Conservation (phyloP, 2,329 filamentous ascomycete genomes). For the Cladosporium colombiae region DNA sequence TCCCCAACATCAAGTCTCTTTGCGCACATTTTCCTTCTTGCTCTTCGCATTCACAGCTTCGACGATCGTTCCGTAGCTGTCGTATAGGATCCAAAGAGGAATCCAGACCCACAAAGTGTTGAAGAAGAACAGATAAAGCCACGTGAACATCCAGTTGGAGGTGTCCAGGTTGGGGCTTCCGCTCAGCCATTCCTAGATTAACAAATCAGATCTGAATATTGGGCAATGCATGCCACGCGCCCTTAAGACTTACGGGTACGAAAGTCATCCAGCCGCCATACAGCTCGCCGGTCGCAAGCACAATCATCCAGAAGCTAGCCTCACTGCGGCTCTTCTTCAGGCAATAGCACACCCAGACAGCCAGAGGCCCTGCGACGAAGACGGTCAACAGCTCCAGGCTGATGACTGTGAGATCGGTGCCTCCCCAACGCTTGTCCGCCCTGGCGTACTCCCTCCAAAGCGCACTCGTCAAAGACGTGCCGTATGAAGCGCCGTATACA, state of each 20-base stretch:
- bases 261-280: constrained; percentile 53
- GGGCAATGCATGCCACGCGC: constrained; percentile 29
- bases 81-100: constrained; percentile 58
- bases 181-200: constrained; percentile 58
- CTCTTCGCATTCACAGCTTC: constrained; percentile 24
- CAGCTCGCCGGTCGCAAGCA: constrained; percentile 63
- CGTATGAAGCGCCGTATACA: constrained; percentile 62
- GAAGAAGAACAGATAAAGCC: constrained; percentile 65
- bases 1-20: constrained; percentile 13
- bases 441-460: constrained; percentile 69
- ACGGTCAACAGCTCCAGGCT: constrained; percentile 64
- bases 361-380: constrained; percentile 58
- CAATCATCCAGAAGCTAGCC: constrained; percentile 58
- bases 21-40: constrained; percentile 22
- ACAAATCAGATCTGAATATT: constrained; percentile 54
- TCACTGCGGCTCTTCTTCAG: constrained; percentile 39
- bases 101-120: constrained; percentile 64
- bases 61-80: constrained; percentile 48
- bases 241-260: constrained; percentile 1
- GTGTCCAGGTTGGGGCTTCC: constrained; percentile 60
- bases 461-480: constrained; percentile 52
- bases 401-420: constrained; percentile 59
- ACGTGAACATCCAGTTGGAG: constrained; percentile 62
- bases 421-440: constrained; percentile 63
- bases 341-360: constrained; percentile 57